Evolutionary conservation across 2,329 filamentous ascomycete genomes (phyloP).

Genomic region (Diaporthe sp.): DNA sequence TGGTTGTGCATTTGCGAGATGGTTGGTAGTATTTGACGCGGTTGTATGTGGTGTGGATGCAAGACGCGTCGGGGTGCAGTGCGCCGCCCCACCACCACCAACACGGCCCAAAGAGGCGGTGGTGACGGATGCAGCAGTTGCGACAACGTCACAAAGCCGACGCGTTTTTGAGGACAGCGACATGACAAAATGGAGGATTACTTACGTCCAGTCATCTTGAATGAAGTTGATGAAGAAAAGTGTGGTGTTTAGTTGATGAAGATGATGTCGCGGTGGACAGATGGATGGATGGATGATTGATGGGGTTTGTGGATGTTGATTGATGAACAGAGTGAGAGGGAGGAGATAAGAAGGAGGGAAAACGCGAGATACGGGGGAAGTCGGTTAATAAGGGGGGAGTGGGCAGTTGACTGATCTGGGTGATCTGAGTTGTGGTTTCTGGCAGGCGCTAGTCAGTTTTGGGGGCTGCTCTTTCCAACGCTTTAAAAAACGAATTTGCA

Average conservation of each 20-base stretch:
- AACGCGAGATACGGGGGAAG: constrained; percentile 23
- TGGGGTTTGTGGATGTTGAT: constrained; percentile 43
- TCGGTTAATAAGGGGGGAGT: constrained; percentile 28
- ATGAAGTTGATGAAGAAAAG: constrained; percentile 42
- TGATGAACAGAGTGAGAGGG: constrained; percentile 42
- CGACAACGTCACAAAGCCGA: constrained; percentile 7
- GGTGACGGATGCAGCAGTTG: constrained; percentile 33
- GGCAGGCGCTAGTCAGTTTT: constrained; percentile 38
- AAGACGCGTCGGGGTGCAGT: constrained; percentile 44
- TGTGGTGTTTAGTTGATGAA: constrained; percentile 39
- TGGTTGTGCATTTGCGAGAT: constrained; percentile 1
- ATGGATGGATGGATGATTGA: constrained; percentile 44
- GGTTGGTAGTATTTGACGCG: constrained; percentile 32
- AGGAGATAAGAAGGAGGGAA: constrained; percentile 27
- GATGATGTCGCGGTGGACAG: constrained; percentile 44
- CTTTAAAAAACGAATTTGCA: constrained; percentile 27
- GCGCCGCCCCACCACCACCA: constrained; percentile 40
- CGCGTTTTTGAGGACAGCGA: constrained; percentile 25
- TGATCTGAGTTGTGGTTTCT: constrained; percentile 27
- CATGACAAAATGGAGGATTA: constrained; percentile 31
- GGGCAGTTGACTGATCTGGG: constrained; percentile 26
- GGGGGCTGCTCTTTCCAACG: constrained; percentile 31
- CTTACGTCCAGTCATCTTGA: constrained; percentile 72
- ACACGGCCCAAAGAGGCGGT: constrained; percentile 36
- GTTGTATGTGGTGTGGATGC: constrained; percentile 33